phyloP scores from a whole-genome alignment of 208 protist genomes.

The Crithidia brevicula region DNA sequence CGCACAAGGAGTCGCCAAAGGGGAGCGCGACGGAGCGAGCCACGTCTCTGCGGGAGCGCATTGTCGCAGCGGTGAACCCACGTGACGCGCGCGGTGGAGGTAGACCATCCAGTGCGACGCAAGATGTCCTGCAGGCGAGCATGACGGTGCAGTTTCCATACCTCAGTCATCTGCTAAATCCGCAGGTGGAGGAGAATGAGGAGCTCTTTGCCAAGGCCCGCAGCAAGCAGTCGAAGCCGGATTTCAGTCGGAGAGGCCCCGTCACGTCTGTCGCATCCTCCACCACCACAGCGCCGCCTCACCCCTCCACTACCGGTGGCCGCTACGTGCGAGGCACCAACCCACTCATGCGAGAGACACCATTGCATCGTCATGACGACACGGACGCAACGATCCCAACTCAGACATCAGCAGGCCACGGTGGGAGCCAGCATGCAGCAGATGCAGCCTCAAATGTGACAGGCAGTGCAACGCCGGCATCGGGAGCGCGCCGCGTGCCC shows the following conservation, averaged over 20 bases:
- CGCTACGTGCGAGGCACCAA: conserved; percentile 55
- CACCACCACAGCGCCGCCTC: background rate
- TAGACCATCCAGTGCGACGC: background rate
- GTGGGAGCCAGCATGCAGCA: no score
- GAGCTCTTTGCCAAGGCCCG: conserved; percentile 41
- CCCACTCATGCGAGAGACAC: conserved; percentile 62
- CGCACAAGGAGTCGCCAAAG: background rate
- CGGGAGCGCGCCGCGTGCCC: conserved; percentile 7
- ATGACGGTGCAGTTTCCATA: conserved; percentile 84
- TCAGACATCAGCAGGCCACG: no score
- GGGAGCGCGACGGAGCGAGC: background rate
- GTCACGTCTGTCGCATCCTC: background rate
- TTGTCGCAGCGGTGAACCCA: conserved; percentile 10
- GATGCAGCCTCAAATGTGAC: background rate
- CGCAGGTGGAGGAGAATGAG: conserved; percentile 60
- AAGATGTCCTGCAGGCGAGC: conserved; percentile 63
- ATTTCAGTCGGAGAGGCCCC: conserved; percentile 6
- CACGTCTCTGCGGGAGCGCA: conserved; percentile 17
- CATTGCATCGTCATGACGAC: conserved; percentile 23
- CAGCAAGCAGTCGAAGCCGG: conserved; percentile 31
- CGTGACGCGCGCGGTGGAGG: background rate
- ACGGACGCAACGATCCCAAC: no score
- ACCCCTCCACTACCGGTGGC: background rate
- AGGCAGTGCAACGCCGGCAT: background rate
- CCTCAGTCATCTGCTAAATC: conserved; percentile 72